These are phyloP conservation scores for Camelina neglecta DNA, from an alignment of 345 rosid genomes.

Conservation along the genomic window DNA sequence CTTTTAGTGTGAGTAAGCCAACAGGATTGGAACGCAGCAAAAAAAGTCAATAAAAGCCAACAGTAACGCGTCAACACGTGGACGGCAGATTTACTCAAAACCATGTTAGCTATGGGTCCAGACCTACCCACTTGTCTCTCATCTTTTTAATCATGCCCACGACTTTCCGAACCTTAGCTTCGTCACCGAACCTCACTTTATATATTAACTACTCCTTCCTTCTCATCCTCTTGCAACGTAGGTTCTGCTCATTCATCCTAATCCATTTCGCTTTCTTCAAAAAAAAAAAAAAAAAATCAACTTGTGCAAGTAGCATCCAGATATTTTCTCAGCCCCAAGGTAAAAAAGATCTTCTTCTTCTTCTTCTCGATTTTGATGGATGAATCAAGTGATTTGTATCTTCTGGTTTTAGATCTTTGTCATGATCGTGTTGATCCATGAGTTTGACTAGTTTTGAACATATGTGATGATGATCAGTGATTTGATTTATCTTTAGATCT, in stretches of 20 bases:
- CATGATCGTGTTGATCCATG: constrained; percentile 4
- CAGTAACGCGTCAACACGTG: constrained; percentile 48
- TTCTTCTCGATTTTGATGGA: constrained; percentile 26
- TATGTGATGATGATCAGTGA: background rate
- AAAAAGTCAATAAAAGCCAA: constrained; percentile 38
- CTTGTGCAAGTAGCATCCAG: constrained; percentile 19
- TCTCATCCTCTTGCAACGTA: constrained; percentile 24
- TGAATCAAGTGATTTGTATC: constrained; percentile 29
- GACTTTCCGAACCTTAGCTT: constrained; percentile 5
- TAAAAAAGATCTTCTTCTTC: constrained; percentile 22
- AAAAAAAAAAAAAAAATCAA: constrained; percentile 14
- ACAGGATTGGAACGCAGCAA: constrained; percentile 27
- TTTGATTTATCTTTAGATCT: constrained; percentile 21
- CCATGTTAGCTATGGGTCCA: constrained; percentile 32
- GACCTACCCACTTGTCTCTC: constrained; percentile 39
- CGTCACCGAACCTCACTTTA: constrained; percentile 34
- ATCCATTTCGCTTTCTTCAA: constrained; percentile 12
- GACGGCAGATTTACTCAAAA: constrained; percentile 37
- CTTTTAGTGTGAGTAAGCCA: constrained; percentile 23
- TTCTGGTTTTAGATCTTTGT: constrained; percentile 23
- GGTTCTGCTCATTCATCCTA: constrained; percentile 26
- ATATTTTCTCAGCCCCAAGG: constrained; percentile 34
- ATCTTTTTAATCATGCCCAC: background rate
- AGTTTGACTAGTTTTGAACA: constrained; percentile 5
- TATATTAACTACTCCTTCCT: constrained; percentile 11